Conservation (phyloP, 2,329 filamentous ascomycete genomes). For the Colletotrichum graminicola region DNA sequence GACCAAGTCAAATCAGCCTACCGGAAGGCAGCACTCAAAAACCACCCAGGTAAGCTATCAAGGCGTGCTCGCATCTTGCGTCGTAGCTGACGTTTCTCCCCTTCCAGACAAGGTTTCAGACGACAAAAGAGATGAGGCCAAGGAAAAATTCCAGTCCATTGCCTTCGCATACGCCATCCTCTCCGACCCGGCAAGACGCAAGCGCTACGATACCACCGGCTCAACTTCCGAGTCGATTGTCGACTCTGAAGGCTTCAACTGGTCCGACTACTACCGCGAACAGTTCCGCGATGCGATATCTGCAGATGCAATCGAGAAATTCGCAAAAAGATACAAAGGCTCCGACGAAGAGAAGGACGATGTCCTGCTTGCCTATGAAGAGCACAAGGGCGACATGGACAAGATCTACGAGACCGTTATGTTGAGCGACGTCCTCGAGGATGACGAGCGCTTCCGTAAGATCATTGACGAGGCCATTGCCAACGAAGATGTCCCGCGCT, state of each 20-base stretch:
- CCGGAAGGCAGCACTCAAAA: conserved; percentile 87
- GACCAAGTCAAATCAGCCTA: conserved; percentile 92
- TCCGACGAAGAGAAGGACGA: conserved; percentile 88
- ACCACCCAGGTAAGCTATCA: conserved; percentile 78
- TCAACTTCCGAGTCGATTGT: conserved; percentile 87
- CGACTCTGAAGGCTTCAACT: conserved; percentile 86
- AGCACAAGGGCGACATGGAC: conserved; percentile 80
- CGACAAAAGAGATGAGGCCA: conserved; percentile 77
- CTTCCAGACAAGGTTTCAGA: conserved; percentile 79
- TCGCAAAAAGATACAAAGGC: conserved; percentile 83
- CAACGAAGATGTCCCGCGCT: conserved; percentile 74
- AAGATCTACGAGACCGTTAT: conserved; percentile 85
- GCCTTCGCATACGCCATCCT: conserved; percentile 96
- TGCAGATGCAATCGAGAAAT: conserved; percentile 78
- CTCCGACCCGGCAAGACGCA: conserved; percentile 82
- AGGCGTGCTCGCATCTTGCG: not conserved
- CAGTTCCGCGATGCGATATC: conserved; percentile 85
- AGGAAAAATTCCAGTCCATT: conserved; percentile 87
- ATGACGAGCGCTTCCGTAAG: conserved; percentile 85
- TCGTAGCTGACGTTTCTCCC: not conserved
- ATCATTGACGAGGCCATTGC: conserved; percentile 87
- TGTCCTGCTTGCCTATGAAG: conserved; percentile 80
- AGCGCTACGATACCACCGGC: conserved; percentile 90
- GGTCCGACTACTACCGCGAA: conserved; percentile 88
- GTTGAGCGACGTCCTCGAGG: conserved; percentile 84